These are phyloP conservation scores for Cephalotrichum gorgonifer DNA, from an alignment of 2,329 filamentous ascomycete species.

Conservation along the genomic window DNA sequence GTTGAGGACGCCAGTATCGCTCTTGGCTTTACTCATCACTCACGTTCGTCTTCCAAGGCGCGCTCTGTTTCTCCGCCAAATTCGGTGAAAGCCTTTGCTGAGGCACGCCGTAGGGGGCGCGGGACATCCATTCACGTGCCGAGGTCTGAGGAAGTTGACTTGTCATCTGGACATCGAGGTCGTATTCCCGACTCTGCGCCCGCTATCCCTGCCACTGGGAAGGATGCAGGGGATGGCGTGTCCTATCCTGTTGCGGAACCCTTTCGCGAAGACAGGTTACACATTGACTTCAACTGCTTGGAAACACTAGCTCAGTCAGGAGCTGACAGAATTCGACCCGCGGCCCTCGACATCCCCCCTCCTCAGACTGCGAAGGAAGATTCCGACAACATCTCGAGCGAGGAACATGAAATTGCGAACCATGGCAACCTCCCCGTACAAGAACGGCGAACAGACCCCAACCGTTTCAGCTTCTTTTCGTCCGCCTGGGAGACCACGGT, in stretches of 20 bases:
- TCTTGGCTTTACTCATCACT: too few relatives aligned
- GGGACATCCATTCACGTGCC: conserved; percentile 50
- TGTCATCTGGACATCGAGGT: conserved; percentile 31
- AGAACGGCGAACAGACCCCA: conserved; percentile 44
- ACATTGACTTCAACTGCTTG: conserved; percentile 86
- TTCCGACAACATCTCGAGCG: too few relatives aligned
- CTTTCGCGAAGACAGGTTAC: conserved; percentile 57
- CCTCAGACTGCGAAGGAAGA: too few relatives aligned
- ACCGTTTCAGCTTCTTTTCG: conserved; percentile 93
- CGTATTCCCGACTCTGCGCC: conserved; percentile 52
- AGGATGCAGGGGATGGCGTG: conserved; percentile 74
- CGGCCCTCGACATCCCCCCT: conserved; percentile 31
- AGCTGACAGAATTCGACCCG: conserved; percentile 46
- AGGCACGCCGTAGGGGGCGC: conserved; percentile 75
- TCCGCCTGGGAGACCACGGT: conserved; percentile 91
- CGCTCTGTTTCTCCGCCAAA: conserved; percentile 86
- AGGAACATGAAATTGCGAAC: conserved; percentile 15
- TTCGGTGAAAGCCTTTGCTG: conserved; percentile 96
- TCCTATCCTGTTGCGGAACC: conserved; percentile 76
- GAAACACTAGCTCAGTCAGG: conserved; percentile 40
- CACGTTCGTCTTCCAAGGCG: too few relatives aligned
- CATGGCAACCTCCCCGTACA: conserved; percentile 8
- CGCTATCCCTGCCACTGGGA: conserved; percentile 52
- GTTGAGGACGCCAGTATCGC: too few relatives aligned
- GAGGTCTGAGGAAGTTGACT: conserved; percentile 25